Base-by-base conservation (phyloP, 2,329 filamentous ascomycete species). In the Pseudocercospora fijiensis region DNA sequence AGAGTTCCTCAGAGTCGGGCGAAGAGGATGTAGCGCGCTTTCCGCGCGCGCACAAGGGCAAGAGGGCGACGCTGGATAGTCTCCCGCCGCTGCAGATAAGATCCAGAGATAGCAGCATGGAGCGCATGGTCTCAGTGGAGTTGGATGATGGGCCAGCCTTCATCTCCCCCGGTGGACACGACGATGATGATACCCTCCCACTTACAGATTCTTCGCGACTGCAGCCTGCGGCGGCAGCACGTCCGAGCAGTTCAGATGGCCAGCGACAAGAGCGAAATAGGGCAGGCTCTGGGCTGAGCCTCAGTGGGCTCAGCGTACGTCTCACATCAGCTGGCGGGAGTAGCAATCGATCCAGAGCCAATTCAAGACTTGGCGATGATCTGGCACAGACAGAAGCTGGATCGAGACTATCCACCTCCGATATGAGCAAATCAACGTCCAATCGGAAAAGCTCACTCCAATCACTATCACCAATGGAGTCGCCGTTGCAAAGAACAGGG, bases 331-430 rank as follows among this genome's bases (percentile, higher is more conserved):
- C 78, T 18, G 76, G 76, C 18, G 70, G 72, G 37, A 75, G 77
- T 41, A 70, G 68, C 51, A 26, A 49, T 26, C 61, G 63, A 16
- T 79, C 82, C 10, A 75, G 78, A 47, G 71, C 70, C 41, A 64
- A 60, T n/a, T 79, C 82, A 20, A 80, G 82, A 61, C 76, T 87
- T 33, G 86, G 85, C n/a, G 86, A 89, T 74, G 83, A 89, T 73
- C 76, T 88, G 56, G 79, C 78, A 6, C 78, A 83, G 63, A 73
- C 88, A 53, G 90, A 94, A 76, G 76, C 80, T 53, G 82, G 84
- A 80, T 81, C 65, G 86, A 47, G 61, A 16, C 58, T 60, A 16
- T 58, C 69, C 2, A 41, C 58, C 20, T 67, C 67, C 16, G 64
- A 84, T 68, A 85, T 86, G 74, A 85, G 88, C 60, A 76, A 75